Evolutionary conservation across 495 filamentous ascomycete genomes (phyloP), one percentile per base, ranked within the genome.

Genomic region (Penicillium arizonense): DNA sequence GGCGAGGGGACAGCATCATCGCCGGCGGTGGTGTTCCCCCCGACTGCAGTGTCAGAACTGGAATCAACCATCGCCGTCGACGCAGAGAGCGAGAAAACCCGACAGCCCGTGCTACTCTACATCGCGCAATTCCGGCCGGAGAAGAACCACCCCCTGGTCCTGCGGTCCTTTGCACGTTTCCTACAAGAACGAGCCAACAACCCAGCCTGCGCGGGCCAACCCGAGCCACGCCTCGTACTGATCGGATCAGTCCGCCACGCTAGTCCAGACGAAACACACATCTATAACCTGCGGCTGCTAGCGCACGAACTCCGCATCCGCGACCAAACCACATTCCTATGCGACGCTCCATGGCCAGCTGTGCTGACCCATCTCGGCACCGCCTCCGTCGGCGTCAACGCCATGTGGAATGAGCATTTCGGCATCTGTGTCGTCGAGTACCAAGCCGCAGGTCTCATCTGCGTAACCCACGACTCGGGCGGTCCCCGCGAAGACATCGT

Each of bases 341-440:
- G 89, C 55, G 91, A 97, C 62, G 91, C 90, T 4, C 80, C 85
- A 35, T 97, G 92, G 91, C 82, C 86, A 5, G 81, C 90, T 52
- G 88, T 98, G 37, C 78, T 95, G 11, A 77, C 84, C 20, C 90
- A 89, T 82, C 76, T 97, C 40, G 72, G 81, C 35, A 79, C 74
- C 18, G 80, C 85, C 28, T 91, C 82, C 47, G 78, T 97, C 21
- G 94, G 94, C 33, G 90, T 94, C 3, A 98, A 98, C 62, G 91
- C 85, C 49, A 98, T 98, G 94, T 98, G 95, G 94, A 97, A 96
- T 64, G 94, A 98, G 72, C 94, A 98, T 70, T 98, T 97, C 63
- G 95, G 94, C 14, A 98, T 98, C 55, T 94, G 94, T 5, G 92
- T 97, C 14, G 94, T 98, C 5, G 94, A 98, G 73, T 98, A 98